phyloP scores from a whole-genome alignment of 371 early-diverging fungal species.

The Rhizopus microsporus region DNA sequence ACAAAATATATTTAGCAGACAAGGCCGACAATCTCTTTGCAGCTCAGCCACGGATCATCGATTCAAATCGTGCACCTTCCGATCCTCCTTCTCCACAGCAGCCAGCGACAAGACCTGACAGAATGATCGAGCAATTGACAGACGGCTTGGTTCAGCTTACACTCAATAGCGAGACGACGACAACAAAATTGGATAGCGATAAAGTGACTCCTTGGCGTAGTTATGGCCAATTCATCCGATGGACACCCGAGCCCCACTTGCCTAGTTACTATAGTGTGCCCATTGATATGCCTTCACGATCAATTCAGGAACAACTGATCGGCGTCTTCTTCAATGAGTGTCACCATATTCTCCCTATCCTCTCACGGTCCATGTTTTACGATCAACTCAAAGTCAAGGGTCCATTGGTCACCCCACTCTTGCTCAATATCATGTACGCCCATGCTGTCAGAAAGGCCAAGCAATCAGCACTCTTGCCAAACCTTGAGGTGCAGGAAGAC shows the following conservation, averaged over 20 bases:
- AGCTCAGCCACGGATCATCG: conserved; percentile 7
- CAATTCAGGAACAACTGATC: conserved; percentile 41
- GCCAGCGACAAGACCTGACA: conserved; percentile 34
- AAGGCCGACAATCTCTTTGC: conserved; percentile 34
- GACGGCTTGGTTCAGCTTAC: conserved; percentile 41
- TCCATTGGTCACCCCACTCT: conserved; percentile 41
- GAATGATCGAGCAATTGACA: conserved; percentile 47
- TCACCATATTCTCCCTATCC: conserved; percentile 31
- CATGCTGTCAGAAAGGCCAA: conserved; percentile 40
- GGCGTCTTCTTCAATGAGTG: conserved; percentile 40
- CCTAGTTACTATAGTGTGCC: conserved; percentile 31
- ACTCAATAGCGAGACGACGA: conserved; percentile 23
- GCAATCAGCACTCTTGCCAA: conserved; percentile 23
- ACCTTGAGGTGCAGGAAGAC: conserved; percentile 30
- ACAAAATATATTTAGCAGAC: conserved; percentile 25
- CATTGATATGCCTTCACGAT: conserved; percentile 44
- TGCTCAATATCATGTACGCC: conserved; percentile 49
- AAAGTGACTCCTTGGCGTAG: conserved; percentile 31
- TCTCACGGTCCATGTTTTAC: conserved; percentile 43
- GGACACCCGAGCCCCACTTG: conserved; percentile 34
- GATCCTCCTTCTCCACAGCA: conserved; percentile 5
- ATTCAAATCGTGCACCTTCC: neutral
- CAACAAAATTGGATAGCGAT: conserved; percentile 21
- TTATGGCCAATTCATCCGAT: conserved; percentile 27
- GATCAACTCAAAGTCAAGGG: conserved; percentile 49